phyloP scores from a whole-genome alignment of 2,329 filamentous ascomycete genomes.

The Chaetomiaceae sp. region DNA sequence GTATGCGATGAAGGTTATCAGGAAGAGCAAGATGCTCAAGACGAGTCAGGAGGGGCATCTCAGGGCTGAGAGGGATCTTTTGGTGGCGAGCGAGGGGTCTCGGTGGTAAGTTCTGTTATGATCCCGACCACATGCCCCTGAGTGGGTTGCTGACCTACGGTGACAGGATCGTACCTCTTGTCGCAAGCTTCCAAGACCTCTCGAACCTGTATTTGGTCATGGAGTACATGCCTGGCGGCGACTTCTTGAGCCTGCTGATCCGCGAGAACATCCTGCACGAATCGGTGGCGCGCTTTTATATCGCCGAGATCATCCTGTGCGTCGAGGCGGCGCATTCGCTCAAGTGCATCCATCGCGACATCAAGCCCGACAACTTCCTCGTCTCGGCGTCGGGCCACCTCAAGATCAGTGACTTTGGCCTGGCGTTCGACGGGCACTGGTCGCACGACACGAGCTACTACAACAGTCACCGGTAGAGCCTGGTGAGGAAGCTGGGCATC shows the following conservation, averaged over 20 bases:
- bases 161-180: conserved; percentile 73
- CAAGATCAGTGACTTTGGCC: conserved; percentile 93
- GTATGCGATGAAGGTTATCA: conserved; percentile 96
- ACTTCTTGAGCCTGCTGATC: conserved; percentile 84
- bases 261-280: conserved; percentile 81
- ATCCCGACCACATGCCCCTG: neutral
- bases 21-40: conserved; percentile 86
- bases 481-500: conserved; percentile 74
- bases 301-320: conserved; percentile 93
- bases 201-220: conserved; percentile 87
- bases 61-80: conserved; percentile 84
- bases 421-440: conserved; percentile 95
- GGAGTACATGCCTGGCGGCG: conserved; percentile 97
- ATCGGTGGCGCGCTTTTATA: conserved; percentile 74
- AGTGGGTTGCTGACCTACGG: conserved; percentile 2
- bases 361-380: conserved; percentile 97
- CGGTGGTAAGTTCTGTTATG: conserved; percentile 53
- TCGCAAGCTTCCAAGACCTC: conserved; percentile 84
- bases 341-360: conserved; percentile 87
- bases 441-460: conserved; percentile 85
- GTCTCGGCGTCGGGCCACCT: conserved; percentile 84
- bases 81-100: conserved; percentile 84
- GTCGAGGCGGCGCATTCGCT: conserved; percentile 88
- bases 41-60: conserved; percentile 91
- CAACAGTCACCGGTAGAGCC: conserved; percentile 72